Evolutionary conservation across 352 stramenopile genomes (phyloP), one percentile per base, ranked within the genome.

Genomic region (Phytophthora sansomeana): DNA sequence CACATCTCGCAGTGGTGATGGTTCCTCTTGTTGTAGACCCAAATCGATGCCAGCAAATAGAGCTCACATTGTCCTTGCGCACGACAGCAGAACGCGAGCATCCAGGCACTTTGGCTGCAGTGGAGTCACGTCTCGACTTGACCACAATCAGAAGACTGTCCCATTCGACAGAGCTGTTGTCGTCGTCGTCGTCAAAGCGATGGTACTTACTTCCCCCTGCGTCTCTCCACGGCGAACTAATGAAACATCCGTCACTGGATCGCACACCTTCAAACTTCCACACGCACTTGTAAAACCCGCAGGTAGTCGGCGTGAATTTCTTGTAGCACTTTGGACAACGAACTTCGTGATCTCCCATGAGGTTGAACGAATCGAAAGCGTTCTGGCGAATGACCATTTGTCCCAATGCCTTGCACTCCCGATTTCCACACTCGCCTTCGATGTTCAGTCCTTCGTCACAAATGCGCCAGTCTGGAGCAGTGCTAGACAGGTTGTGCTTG

Each of bases 211-310:
- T 6, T 1, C 55, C 63, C 2, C 6, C 19, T 8, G 67, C 52
- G 26, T 35, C 9, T 28, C 43, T 52, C 67, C 67, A 80, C 11
- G 30, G 72, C 0, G 63, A 80, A n/a, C 52, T 67, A 35, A 81
- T 49, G 65, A 62, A 4, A 70, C 6, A 0, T 49, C 36, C 8
- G 39, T 32, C 14, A 10, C 36, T 42, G n/a, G 36, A 21, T 19
- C 36, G 36, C 1, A 72, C 54, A 14, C 56, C 68, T 42, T 76
- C 68, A 24, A 58, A 76, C 58, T 73, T 72, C 68, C 68, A 76
- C 47, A 62, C 52, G 35, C 52, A 76, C 17, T 72, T 35, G 32
- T 76, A 76, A 43, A 76, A 72, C 0, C 63, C 68, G 26, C 68
- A 76, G 6, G 42, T 62, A 14, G 61, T 19, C 1, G 68, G 56